A percentile compares a stretch with the other conserved stretches of the same genome.
Conservation (phyloP, 495 filamentous ascomycete species). For the Podospora didyma region DNA sequence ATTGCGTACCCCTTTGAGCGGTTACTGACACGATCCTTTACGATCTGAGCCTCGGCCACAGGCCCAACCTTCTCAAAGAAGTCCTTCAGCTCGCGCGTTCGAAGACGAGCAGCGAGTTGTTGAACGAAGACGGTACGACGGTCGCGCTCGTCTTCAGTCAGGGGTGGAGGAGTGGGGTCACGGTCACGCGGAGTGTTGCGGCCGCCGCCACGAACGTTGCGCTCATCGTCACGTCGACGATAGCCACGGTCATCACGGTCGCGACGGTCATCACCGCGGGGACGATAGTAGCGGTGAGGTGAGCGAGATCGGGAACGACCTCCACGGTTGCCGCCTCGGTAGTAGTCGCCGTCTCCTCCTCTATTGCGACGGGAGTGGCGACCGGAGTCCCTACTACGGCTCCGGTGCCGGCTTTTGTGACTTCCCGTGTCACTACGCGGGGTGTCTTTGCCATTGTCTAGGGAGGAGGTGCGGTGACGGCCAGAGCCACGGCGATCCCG, state of each 20-base stretch:
- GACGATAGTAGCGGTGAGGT: slow-evolving; percentile 58
- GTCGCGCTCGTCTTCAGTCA: slow-evolving; percentile 94
- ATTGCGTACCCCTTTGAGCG: slow-evolving; percentile 89
- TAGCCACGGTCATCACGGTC: slow-evolving; percentile 46
- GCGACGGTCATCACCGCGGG: slow-evolving; percentile 41
- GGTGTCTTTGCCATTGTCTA: slow-evolving; percentile 50
- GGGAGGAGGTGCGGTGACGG: slow-evolving; percentile 34
- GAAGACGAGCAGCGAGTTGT: slow-evolving; percentile 88
- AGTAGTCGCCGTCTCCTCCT: slow-evolving; percentile 64
- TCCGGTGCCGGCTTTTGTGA: slow-evolving; percentile 78
- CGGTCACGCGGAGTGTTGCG: slow-evolving; percentile 53
- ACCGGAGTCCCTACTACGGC: slow-evolving; percentile 75
- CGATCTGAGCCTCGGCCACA: slow-evolving; percentile 97
- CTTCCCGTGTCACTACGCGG: slow-evolving; percentile 78
- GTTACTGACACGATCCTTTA: slow-evolving; percentile 96
- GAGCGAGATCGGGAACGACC: slow-evolving; percentile 70
- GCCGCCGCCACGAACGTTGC: slow-evolving; percentile 49
- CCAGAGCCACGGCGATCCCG: slow-evolving; percentile 46
- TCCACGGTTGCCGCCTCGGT: slow-evolving; percentile 59
- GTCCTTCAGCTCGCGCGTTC: slow-evolving; percentile 85
- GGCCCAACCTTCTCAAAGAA: slow-evolving; percentile 97
- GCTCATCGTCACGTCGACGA: slow-evolving; percentile 44
- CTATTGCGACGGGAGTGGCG: slow-evolving; percentile 78
- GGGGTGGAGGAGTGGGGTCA: slow-evolving; percentile 55
- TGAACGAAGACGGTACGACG: slow-evolving; percentile 97